These are phyloP conservation scores for Rhododendron kiyosumense DNA, from an alignment of 148 eudicot species.

Conservation along the genomic window DNA sequence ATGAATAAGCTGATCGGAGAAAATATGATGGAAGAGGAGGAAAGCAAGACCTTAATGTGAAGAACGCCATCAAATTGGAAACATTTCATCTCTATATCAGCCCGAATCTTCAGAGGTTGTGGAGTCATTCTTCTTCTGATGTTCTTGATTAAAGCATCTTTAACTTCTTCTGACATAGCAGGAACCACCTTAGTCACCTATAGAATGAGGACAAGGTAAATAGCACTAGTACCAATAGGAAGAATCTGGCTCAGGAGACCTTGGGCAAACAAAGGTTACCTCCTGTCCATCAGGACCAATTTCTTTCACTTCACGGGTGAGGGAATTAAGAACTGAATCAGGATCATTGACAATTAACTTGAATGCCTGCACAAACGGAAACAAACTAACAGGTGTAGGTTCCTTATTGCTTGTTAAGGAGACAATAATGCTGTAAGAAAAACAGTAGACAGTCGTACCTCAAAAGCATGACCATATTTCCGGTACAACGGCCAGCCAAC, in stretches of 20 bases:
- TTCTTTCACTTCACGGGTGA: constrained; percentile 86
- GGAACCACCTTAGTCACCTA: constrained; percentile 81
- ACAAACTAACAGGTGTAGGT: neutral
- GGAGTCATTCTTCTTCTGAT: constrained; percentile 96
- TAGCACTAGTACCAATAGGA: neutral
- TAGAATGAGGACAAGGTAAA: constrained; percentile 15
- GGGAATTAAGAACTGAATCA: constrained; percentile 72
- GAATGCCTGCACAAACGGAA: constrained; percentile 56
- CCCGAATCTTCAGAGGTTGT: constrained; percentile 93
- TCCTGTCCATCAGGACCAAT: constrained; percentile 81
- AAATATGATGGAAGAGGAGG: neutral
- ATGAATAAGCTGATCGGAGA: neutral
- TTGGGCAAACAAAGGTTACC: constrained; percentile 37
- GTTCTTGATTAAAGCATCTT: constrained; percentile 76
- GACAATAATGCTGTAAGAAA: neutral
- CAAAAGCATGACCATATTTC: constrained; percentile 97
- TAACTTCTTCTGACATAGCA: constrained; percentile 82
- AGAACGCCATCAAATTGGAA: constrained; percentile 96
- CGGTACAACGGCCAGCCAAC: constrained; percentile 94
- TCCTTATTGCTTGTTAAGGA: neutral
- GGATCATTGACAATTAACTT: constrained; percentile 79
- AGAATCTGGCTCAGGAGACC: neutral
- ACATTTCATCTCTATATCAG: constrained; percentile 97
- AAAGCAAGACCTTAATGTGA: constrained; percentile 77
- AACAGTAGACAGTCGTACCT: constrained; percentile 34